These are phyloP conservation scores for Microcyclospora pomicola DNA, from an alignment of 2,329 filamentous ascomycete species.

Conservation along the genomic window DNA sequence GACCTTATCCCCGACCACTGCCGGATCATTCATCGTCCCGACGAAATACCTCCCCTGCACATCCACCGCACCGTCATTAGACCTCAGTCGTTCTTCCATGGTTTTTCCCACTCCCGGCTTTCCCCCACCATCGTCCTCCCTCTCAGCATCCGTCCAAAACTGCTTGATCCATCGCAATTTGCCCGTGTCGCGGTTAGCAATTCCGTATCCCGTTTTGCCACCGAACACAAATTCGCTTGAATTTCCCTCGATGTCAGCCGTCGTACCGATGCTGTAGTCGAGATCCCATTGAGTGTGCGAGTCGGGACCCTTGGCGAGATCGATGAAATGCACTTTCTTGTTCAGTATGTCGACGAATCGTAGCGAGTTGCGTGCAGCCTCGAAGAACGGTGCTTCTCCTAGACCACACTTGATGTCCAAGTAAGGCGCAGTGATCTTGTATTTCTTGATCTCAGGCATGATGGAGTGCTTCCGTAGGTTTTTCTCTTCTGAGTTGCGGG, in stretches of 20 bases:
- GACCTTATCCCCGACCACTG: constrained; percentile 13
- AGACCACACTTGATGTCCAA: constrained; percentile 52
- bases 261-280: constrained; percentile 43
- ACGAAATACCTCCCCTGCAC: constrained; percentile 72
- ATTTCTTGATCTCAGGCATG: constrained; percentile 22
- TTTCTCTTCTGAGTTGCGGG: too few relatives aligned
- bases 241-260: constrained; percentile 60
- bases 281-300: constrained; percentile 45
- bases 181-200: constrained; percentile 51
- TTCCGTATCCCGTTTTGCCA: constrained; percentile 69
- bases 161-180: constrained; percentile 43
- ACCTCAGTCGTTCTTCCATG: constrained; percentile 37
- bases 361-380: constrained; percentile 48
- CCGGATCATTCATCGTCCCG: constrained; percentile 75
- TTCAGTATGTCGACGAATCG: constrained; percentile 77
- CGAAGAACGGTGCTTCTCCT: constrained; percentile 64
- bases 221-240: constrained; percentile 61
- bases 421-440: constrained; percentile 30
- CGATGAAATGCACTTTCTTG: constrained; percentile 57
- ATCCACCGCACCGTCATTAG: constrained; percentile 75
- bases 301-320: constrained; percentile 47
- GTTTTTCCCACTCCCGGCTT: constrained; percentile 25
- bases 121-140: constrained; percentile 24
- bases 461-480: too few relatives aligned
- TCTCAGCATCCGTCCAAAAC: constrained; percentile 40